Evolutionary conservation across 2,329 filamentous ascomycete species (phyloP).

Genomic region (Fusarium euwallaceae): DNA sequence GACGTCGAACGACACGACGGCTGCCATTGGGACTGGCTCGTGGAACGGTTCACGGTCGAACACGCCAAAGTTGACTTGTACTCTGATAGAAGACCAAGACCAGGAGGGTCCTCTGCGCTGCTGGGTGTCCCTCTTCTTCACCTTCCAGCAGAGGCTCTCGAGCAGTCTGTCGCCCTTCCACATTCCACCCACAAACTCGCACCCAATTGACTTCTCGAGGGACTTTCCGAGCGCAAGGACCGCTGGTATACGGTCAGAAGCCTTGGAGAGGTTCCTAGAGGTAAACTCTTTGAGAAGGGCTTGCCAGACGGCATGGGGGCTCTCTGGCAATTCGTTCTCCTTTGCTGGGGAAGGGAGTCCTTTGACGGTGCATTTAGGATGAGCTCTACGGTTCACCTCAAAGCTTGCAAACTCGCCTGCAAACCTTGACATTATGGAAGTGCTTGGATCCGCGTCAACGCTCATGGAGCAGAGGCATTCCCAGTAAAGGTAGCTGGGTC

Average conservation of each 20-base stretch:
- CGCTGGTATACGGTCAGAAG: not conserved
- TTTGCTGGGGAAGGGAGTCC: not conserved
- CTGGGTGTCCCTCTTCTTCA: not conserved
- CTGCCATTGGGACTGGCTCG: not conserved
- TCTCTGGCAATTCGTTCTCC: not conserved
- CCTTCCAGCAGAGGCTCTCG: not conserved
- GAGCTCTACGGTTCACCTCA: not conserved
- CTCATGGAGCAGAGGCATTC: not conserved
- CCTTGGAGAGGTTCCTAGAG: not conserved
- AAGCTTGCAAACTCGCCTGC: not conserved
- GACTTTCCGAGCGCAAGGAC: not conserved
- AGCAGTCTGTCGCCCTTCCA: not conserved
- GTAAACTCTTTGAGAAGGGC: not conserved
- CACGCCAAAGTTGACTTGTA: not conserved
- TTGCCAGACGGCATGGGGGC: not conserved
- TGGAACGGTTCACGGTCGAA: not conserved
- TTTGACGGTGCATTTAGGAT: not conserved
- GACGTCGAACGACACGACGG: not conserved
- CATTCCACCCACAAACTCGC: not conserved
- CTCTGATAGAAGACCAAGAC: not conserved
- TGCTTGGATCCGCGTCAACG: not conserved
- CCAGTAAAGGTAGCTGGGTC: not conserved
- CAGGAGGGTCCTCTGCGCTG: not conserved
- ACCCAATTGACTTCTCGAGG: not conserved
- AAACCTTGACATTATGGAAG: not conserved